Base-by-base conservation (phyloP, 306 rosid genomes). In the Quercus cerris region DNA sequence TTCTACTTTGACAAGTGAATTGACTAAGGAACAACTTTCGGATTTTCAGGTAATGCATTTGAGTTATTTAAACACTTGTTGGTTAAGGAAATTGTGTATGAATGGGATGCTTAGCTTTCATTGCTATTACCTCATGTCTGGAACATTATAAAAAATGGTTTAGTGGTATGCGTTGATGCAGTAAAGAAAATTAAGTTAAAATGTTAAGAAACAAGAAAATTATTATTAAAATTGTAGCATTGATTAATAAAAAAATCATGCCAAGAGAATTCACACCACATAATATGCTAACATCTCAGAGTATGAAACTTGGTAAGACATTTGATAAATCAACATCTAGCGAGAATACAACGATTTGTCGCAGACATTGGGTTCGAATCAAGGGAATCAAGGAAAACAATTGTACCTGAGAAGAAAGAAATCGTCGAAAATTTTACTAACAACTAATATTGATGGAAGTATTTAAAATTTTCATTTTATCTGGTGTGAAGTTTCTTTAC, bases 11-110 rank as follows among this genome's bases (percentile, higher is more conserved):
- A 88, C 91, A 56, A 76, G 84, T 25, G 63, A 77, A 41, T 83
- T 93, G 86, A 85, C 89, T 3, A 88, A 84, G 56, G 97, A 90
- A 71, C 90, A 87, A 35, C 93, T 93, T 75, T 90, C 98, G 14
- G 78, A 88, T 75, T 93, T 89, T 71, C 97, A 91, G 92, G 98
- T 91, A 8, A 20, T 59, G 31, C 4, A 20, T 59, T 59, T 22
- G 66, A 5, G 66, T 59, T 59, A 13, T 11, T 23, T 25, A 23
- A 25, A 27, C 56, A 8, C 3, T 59, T 59, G 15, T 59, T 59
- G 13, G 6, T 59, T 8, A 9, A 59, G 17, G 22, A 20, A 27
- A 59, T 59, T 23, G 25, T 5, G 4, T n/a, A 18, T 23, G 66
- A 23, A 23, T 11, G 13, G 12, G 13, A 18, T 59, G 31, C 30